A percentile compares a stretch with the other conserved stretches of the same genome.
phyloP scores from a whole-genome alignment of 768 basidiomycete species.

The Panaeolus cyanescens region DNA sequence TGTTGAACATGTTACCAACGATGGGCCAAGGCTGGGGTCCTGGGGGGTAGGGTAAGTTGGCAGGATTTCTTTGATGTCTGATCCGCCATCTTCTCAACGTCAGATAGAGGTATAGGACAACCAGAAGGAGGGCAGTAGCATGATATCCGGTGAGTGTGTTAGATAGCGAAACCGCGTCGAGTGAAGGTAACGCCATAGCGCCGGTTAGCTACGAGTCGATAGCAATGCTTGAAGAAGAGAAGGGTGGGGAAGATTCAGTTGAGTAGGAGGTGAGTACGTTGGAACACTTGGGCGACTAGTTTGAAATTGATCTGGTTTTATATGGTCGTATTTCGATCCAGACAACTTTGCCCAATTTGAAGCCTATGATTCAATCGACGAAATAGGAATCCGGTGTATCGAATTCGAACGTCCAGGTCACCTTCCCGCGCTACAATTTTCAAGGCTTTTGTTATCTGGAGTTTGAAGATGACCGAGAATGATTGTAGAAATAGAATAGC shows the following conservation, averaged over 20 bases:
- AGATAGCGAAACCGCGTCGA: not conserved
- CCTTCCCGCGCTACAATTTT: not conserved
- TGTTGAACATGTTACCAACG: slow-evolving; percentile 53
- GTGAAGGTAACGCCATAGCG: not conserved
- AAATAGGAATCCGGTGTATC: not conserved
- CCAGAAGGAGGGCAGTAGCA: slow-evolving; percentile 5
- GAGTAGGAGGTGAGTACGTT: not conserved
- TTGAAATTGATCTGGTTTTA: slow-evolving; percentile 1
- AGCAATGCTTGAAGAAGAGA: not conserved
- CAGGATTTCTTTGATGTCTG: slow-evolving; percentile 20
- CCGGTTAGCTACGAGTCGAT: not conserved
- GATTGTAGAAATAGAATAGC: too few relatives aligned
- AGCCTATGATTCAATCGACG: not conserved
- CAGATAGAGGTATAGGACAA: slow-evolving; percentile 10
- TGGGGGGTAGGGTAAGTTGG: slow-evolving; percentile 46
- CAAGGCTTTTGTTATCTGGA: not conserved
- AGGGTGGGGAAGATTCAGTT: not conserved
- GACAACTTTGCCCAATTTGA: not conserved
- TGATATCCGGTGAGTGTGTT: not conserved
- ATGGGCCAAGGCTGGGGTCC: slow-evolving; percentile 56
- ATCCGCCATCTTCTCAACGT: slow-evolving; percentile 11
- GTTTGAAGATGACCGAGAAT: too few relatives aligned
- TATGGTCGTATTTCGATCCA: not conserved
- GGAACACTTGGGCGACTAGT: not conserved
- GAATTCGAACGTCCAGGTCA: not conserved